Base-by-base conservation (phyloP, 2,329 filamentous ascomycete species). In the Xylaria sp. region DNA sequence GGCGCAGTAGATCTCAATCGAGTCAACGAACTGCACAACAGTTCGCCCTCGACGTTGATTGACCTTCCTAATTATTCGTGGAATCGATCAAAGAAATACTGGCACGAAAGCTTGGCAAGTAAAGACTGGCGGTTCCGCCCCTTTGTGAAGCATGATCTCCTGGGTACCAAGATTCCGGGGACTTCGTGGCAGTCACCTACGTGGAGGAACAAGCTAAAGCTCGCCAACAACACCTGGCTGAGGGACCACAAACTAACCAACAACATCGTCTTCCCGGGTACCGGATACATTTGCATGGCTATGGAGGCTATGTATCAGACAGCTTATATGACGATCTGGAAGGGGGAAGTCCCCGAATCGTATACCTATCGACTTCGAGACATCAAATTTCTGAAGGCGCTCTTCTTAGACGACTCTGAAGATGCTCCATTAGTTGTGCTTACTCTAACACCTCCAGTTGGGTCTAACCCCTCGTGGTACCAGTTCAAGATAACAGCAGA, bases 211-310 rank as follows among this genome's bases (percentile, higher is more conserved):
- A 55, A 44, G 18, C 48, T 72, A 1, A 34, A 51, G 8, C 44
- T 72, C 3, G 23, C 13, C 3, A 28, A 68, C 10, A 48, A 73
- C 3, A 77, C 85, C 23, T 84, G 84, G 65, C 79, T 84, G 6
- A 74, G 79, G 23, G 82, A 84, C 69, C 84, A 85, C 75, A 70
- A 73, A 39, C 79, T 84, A 76, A 56, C 48, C 1, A 12, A 28
- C n/a, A 9, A 44, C 3, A n/a, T 34, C 0, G 44, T 67, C 1
- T 57, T 67, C 18, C 65, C 65, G 1, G 65, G 41, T 9, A 12
- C 65, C 1, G 50, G 65, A 1, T 67, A 62, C 15, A 41, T 67
- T 13, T 9, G 15, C 18, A 67, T 67, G 65, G 65, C 65, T 10
- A 63, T 67, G 32, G 65, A 67, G 34, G 58, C 65, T 2, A 56